These are phyloP conservation scores for Candida manassasensis DNA, from an alignment of 805 yeast genomes.

Conservation along the genomic window DNA sequence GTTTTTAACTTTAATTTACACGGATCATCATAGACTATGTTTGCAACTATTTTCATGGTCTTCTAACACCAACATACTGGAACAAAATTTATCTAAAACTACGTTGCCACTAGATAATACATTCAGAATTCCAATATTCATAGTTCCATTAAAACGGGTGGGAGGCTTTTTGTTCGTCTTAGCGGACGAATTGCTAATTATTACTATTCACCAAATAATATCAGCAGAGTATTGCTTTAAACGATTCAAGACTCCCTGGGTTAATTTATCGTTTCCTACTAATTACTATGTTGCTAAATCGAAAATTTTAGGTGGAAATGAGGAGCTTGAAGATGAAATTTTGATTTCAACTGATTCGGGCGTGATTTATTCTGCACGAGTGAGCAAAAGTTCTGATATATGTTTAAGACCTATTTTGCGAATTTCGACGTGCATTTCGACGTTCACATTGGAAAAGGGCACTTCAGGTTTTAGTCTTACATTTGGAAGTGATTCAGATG, in stretches of 20 bases:
- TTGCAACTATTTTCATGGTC: conserved; percentile 40
- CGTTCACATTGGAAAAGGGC: conserved; percentile 24
- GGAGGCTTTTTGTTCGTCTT: conserved; percentile 37
- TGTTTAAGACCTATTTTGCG: conserved; percentile 25
- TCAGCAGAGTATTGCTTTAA: conserved; percentile 43
- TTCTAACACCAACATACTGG: conserved; percentile 24
- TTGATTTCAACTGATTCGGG: conserved; percentile 34
- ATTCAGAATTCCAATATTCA: conserved; percentile 40
- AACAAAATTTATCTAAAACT: conserved; percentile 27
- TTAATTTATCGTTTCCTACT: conserved; percentile 34
- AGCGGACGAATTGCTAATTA: conserved; percentile 26
- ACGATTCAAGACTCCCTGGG: conserved; percentile 14
- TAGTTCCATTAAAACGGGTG: conserved; percentile 34
- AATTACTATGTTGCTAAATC: conserved; percentile 26
- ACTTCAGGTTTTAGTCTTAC: conserved; percentile 19
- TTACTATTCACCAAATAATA: conserved; percentile 41
- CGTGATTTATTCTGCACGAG: conserved; percentile 23
- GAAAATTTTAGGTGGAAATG: conserved; percentile 11
- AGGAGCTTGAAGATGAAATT: conserved; percentile 21
- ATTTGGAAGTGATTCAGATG: conserved; percentile 40
- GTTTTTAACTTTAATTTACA: conserved; percentile 32
- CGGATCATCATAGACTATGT: conserved; percentile 32
- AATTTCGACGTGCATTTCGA: conserved; percentile 32
- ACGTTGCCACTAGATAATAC: conserved; percentile 36
- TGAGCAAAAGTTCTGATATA: conserved; percentile 13